These are phyloP conservation scores for Symbiodinium pilosum DNA, from an alignment of 73 alveolate species.

Conservation along the genomic window DNA sequence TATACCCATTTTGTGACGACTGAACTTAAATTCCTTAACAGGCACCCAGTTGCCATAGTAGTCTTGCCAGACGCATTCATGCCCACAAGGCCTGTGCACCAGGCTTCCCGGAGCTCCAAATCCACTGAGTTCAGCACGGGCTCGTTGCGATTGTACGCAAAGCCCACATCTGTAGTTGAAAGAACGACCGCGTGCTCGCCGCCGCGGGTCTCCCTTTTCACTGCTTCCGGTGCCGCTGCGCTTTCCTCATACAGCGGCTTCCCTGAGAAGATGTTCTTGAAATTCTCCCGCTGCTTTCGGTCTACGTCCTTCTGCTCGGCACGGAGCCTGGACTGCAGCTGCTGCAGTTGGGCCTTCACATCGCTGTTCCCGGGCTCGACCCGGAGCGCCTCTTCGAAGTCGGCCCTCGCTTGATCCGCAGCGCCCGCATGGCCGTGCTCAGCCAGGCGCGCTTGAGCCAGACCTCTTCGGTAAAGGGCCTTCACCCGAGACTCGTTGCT, in stretches of 20 bases:
- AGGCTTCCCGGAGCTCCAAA: constrained; percentile 18
- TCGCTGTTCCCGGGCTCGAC: constrained; percentile 46
- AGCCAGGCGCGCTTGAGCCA: constrained; percentile 45
- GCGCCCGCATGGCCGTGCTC: constrained; percentile 41
- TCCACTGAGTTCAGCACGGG: constrained; percentile 17
- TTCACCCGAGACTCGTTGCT: background rate
- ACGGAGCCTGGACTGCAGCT: constrained; percentile 38
- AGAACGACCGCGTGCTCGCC: background rate
- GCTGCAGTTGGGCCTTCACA: constrained; percentile 34
- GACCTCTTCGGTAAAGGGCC: constrained; percentile 63
- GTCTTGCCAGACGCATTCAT: constrained; percentile 69
- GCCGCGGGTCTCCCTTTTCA: constrained; percentile 32
- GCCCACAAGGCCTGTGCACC: constrained; percentile 82
- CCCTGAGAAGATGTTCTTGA: constrained; percentile 19
- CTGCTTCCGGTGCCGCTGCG: background rate
- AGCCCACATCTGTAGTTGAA: background rate
- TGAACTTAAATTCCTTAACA: too few species aligned
- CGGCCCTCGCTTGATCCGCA: constrained; percentile 40
- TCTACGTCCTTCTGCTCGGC: constrained; percentile 6
- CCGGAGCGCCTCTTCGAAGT: constrained; percentile 35
- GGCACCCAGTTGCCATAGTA: constrained; percentile 41
- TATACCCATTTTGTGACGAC: too few species aligned
- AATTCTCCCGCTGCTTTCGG: background rate
- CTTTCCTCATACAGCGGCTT: constrained; percentile 28
- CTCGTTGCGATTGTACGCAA: constrained; percentile 26